Percentiles rank a stretch among this genome's conserved stretches.
phyloP scores from a whole-genome alignment of 148 eudicot species.

The Fagopyrum tataricum region DNA sequence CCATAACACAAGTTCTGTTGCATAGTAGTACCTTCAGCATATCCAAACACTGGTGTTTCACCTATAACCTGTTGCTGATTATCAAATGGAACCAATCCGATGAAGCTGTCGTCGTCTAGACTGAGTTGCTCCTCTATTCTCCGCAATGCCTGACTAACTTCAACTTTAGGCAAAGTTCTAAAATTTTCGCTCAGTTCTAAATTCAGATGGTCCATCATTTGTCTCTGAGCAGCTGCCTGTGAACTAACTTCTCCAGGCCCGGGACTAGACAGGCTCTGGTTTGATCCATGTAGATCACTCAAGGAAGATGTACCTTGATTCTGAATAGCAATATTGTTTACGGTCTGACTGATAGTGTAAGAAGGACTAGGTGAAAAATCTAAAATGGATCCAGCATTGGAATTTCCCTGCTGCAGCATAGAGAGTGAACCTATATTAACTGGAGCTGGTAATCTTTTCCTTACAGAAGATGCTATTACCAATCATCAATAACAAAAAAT shows the following conservation, averaged over 20 bases:
- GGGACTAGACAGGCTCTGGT: slow-evolving; percentile 46
- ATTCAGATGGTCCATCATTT: slow-evolving; percentile 25
- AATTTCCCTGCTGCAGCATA: slow-evolving; percentile 38
- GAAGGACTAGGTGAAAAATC: slow-evolving; percentile 43
- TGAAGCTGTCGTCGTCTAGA: slow-evolving; percentile 57
- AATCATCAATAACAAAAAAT: background rate
- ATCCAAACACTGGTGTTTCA: too few species aligned
- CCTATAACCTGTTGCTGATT: too few species aligned
- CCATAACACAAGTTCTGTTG: background rate
- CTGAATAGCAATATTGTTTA: slow-evolving; percentile 30
- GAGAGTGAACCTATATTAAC: slow-evolving; percentile 9
- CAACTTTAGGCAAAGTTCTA: slow-evolving; percentile 30
- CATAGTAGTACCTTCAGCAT: background rate
- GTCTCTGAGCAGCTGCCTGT: slow-evolving; percentile 24
- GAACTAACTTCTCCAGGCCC: slow-evolving; percentile 65
- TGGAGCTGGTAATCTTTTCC: background rate
- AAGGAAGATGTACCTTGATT: slow-evolving; percentile 32
- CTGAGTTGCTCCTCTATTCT: slow-evolving; percentile 72
- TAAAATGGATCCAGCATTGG: slow-evolving; percentile 35
- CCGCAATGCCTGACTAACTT: slow-evolving; percentile 59
- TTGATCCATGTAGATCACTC: slow-evolving; percentile 29
- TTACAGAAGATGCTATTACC: background rate
- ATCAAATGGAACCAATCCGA: slow-evolving; percentile 29
- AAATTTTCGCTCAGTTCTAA: slow-evolving; percentile 26
- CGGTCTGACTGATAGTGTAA: slow-evolving; percentile 18